A percentile compares a stretch with the other conserved stretches of the same genome.
Conservation (phyloP, 257 asterid species). For the Solanum etuberosum region DNA sequence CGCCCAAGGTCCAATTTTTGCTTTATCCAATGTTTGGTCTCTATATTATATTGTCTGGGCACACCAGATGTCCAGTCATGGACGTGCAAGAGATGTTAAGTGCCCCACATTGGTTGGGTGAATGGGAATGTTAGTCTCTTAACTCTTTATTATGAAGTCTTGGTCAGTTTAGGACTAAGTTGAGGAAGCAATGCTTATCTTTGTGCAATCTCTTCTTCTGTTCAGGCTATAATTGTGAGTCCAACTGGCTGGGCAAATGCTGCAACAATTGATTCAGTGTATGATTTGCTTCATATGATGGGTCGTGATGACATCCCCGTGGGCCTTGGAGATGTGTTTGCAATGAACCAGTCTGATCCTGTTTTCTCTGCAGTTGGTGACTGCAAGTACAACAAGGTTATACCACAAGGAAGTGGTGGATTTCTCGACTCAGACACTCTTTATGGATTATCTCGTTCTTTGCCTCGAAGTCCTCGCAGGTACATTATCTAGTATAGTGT, state of each 20-base stretch:
- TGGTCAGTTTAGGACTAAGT: neutral
- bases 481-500: neutral
- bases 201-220: conserved; percentile 1
- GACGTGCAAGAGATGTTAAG: neutral
- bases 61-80: neutral
- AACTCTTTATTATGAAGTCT: neutral
- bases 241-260: conserved; percentile 93
- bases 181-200: neutral
- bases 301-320: conserved; percentile 84
- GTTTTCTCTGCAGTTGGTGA: conserved; percentile 46
- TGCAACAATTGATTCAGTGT: conserved; percentile 70
- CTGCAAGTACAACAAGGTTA: conserved; percentile 63
- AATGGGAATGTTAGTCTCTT: neutral
- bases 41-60: neutral
- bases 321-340: conserved; percentile 66
- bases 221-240: conserved; percentile 58
- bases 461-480: conserved; percentile 90
- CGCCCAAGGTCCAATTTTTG: neutral
- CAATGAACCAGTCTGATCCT: conserved; percentile 47
- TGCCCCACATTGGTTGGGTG: neutral
- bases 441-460: conserved; percentile 59
- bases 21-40: neutral
- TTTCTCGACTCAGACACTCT: conserved; percentile 76
- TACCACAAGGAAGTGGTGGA: conserved; percentile 83
- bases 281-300: conserved; percentile 89